Percentiles rank a stretch among this genome's conserved stretches.
phyloP scores from a whole-genome alignment of 495 filamentous ascomycete species.

The Trichodelitschia bisporula region DNA sequence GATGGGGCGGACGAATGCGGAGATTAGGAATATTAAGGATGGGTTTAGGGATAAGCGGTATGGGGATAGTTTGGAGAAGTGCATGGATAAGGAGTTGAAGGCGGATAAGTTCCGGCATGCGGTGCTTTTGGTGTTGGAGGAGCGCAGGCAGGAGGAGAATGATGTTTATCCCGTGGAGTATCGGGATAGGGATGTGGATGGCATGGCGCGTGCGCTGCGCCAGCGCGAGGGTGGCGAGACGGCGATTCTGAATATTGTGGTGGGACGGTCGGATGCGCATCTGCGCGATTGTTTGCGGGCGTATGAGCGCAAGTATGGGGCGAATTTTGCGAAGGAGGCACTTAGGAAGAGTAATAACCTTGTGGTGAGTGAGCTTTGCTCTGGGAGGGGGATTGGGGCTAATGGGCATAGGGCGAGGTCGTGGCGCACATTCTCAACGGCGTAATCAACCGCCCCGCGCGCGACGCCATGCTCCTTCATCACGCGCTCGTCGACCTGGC shows the following conservation, averaged over 20 bases:
- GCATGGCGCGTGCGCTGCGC: constrained; percentile 42
- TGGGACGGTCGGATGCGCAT: constrained; percentile 55
- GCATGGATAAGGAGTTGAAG: constrained; percentile 77
- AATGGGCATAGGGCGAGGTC: constrained; percentile 50
- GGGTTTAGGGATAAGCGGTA: constrained; percentile 86
- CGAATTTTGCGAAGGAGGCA: constrained; percentile 71
- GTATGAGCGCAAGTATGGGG: constrained; percentile 42
- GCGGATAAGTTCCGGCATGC: constrained; percentile 83
- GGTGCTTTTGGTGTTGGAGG: constrained; percentile 63
- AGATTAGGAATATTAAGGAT: constrained; percentile 80
- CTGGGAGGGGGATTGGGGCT: background rate
- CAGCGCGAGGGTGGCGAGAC: constrained; percentile 67
- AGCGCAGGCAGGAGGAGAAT: constrained; percentile 55
- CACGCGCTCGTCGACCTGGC: constrained; percentile 45
- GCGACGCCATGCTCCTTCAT: constrained; percentile 81
- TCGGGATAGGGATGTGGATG: constrained; percentile 35
- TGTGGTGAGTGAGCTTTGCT: constrained; percentile 36
- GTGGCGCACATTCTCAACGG: constrained; percentile 93
- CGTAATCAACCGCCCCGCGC: constrained; percentile 81
- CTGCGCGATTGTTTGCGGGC: constrained; percentile 49
- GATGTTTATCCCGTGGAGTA: constrained; percentile 30
- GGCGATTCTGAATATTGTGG: constrained; percentile 70
- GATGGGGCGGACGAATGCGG: constrained; percentile 67
- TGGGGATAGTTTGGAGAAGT: constrained; percentile 50
- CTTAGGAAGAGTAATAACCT: constrained; percentile 73